Percentiles rank a stretch among this genome's conserved stretches.
phyloP scores from a whole-genome alignment of 2,329 filamentous ascomycete genomes.

The Aspergillus uvarum region DNA sequence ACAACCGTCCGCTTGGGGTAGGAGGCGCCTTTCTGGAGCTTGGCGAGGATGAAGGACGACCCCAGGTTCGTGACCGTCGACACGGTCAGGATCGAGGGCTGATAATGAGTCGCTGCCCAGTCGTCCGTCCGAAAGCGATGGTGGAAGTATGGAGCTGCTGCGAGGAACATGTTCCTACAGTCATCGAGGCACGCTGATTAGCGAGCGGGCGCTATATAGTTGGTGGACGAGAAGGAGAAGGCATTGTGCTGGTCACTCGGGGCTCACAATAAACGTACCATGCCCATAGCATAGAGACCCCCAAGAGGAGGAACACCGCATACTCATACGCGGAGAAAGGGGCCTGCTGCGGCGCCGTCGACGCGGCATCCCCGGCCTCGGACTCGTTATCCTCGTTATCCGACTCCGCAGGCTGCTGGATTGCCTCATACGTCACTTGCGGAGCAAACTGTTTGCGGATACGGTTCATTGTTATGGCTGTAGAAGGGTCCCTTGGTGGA shows the following conservation, averaged over 20 bases:
- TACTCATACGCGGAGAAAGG: slow-evolving; percentile 85
- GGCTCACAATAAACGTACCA: slow-evolving; percentile 62
- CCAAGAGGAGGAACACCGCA: slow-evolving; percentile 77
- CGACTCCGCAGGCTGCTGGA: slow-evolving; percentile 27
- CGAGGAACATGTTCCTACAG: slow-evolving; percentile 93
- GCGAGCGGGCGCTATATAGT: background rate
- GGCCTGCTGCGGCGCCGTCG: slow-evolving; percentile 11
- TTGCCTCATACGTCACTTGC: slow-evolving; percentile 30
- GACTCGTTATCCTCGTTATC: slow-evolving; percentile 30
- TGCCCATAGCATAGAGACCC: slow-evolving; percentile 94
- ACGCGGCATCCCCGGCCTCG: slow-evolving; percentile 25
- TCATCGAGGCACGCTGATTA: slow-evolving; percentile 3
- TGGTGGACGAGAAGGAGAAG: background rate
- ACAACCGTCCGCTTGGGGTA: slow-evolving; percentile 83
- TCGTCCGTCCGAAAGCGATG: slow-evolving; percentile 70
- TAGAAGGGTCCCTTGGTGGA: slow-evolving; percentile 1
- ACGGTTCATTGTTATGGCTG: slow-evolving; percentile 31
- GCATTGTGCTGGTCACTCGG: background rate
- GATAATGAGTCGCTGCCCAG: slow-evolving; percentile 78
- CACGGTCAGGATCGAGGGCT: slow-evolving; percentile 82
- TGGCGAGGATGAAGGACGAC: slow-evolving; percentile 73
- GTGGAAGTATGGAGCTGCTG: slow-evolving; percentile 90
- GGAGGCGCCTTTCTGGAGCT: slow-evolving; percentile 76
- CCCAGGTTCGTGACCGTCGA: slow-evolving; percentile 80
- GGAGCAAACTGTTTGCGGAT: slow-evolving; percentile 35